Percentiles rank a stretch among this genome's conserved stretches.
Conservation (phyloP, 225 moss, liverwort and hornwort species). For the Physcomitrellopsis africana region DNA sequence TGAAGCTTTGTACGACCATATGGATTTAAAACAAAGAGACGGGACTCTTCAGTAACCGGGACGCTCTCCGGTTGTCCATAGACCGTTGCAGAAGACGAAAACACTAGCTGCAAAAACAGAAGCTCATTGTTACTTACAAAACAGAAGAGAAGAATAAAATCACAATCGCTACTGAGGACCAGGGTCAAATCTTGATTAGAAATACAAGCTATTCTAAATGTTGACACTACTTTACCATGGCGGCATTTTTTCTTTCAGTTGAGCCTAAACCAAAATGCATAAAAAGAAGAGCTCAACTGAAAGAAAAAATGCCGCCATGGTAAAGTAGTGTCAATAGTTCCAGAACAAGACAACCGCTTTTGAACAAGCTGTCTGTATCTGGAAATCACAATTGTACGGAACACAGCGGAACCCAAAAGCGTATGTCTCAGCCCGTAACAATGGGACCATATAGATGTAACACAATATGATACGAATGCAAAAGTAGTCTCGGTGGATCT, state of each 20-base stretch:
- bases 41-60: conserved; percentile 77
- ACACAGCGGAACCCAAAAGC: background rate
- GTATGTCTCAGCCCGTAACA: background rate
- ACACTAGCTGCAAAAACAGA: conserved; percentile 69
- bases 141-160: background rate
- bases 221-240: no score
- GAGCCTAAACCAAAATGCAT: background rate
- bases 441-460: background rate
- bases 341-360: background rate
- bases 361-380: background rate
- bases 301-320: conserved; percentile 1
- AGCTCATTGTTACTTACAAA: conserved; percentile 18
- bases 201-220: background rate
- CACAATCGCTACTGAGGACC: background rate
- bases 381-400: background rate
- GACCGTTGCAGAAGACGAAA: conserved; percentile 94
- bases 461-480: conserved; percentile 9
- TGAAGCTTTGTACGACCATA: conserved; percentile 87
- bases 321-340: background rate
- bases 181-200: background rate
- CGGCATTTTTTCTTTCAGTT: no score
- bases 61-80: conserved; percentile 88
- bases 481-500: background rate
- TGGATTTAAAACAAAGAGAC: conserved; percentile 70
- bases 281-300: background rate